Conservation (phyloP, 139 green algal genomes). For the Chlorella sorokiniana region DNA sequence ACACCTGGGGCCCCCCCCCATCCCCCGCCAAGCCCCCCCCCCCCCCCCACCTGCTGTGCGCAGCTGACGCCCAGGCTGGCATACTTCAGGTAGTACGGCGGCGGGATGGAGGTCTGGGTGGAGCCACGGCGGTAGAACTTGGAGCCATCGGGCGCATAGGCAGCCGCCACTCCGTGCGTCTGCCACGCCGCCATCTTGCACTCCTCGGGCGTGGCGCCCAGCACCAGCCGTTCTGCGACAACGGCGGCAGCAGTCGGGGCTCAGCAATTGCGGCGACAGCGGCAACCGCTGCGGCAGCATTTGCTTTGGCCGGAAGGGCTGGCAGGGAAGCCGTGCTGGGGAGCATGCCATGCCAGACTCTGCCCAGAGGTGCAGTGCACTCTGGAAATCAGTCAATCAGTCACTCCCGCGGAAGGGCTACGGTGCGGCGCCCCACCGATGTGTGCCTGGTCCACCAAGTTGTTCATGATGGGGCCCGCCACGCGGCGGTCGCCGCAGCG, state of each 20-base stretch:
- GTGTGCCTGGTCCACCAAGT: constrained; percentile 42
- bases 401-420: too few relatives aligned
- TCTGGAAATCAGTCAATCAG: too few relatives aligned
- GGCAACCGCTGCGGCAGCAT: not conserved
- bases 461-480: constrained; percentile 43
- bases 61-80: constrained; percentile 4
- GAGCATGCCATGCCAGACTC: too few relatives aligned
- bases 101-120: not conserved
- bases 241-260: not conserved
- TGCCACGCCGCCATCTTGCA: not conserved
- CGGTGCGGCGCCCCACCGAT: not conserved
- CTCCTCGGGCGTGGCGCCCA: constrained; percentile 4
- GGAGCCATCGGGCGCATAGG: constrained; percentile 34
- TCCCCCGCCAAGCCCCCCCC: not conserved
- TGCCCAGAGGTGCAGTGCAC: too few relatives aligned
- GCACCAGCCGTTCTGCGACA: not conserved
- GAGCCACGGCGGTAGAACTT: constrained; percentile 23
- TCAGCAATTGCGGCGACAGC: not conserved
- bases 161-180: constrained; percentile 17
- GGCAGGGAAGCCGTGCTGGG: too few relatives aligned
- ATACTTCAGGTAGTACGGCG: not conserved
- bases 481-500: constrained; percentile 10
- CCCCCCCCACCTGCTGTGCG: constrained; percentile 9
- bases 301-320: not conserved
- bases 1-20: not conserved